Evolutionary conservation across 2,329 filamentous ascomycete genomes (phyloP).

Genomic region (Arthrobotrys entomopaga): DNA sequence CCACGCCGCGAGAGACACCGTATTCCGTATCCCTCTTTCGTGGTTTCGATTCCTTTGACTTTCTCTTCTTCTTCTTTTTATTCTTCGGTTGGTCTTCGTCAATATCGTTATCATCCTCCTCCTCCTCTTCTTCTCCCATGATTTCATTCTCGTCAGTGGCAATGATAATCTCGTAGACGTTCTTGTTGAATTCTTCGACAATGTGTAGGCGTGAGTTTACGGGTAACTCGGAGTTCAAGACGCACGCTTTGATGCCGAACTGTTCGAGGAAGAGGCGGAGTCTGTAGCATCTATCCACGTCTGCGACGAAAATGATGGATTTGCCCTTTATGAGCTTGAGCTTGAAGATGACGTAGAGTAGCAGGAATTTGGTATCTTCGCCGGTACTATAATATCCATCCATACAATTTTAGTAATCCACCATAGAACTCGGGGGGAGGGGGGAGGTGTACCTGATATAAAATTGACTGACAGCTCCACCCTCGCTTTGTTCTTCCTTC

Average conservation of each 20-base stretch:
- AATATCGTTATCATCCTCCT: constrained; percentile 57
- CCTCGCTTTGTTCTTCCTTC: constrained; percentile 76
- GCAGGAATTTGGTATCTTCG: constrained; percentile 96
- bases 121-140: constrained; percentile 71
- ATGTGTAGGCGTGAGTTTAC: constrained; percentile 93
- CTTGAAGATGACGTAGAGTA: constrained; percentile 95
- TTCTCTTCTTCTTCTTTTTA: constrained; percentile 64
- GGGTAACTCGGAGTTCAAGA: constrained; percentile 92
- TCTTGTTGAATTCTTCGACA: constrained; percentile 96
- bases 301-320: constrained; percentile 82
- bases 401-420: constrained; percentile 53
- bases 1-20: constrained; percentile 93
- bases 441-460: constrained; percentile 73
- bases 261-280: constrained; percentile 96
- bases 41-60: constrained; percentile 71
- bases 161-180: constrained; percentile 97
- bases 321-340: constrained; percentile 93
- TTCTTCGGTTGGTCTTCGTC: constrained; percentile 57
- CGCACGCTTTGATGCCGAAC: constrained; percentile 91
- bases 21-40: constrained; percentile 81
- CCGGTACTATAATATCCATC: constrained; percentile 71
- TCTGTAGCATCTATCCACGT: constrained; percentile 89
- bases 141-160: constrained; percentile 92
- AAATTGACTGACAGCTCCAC: constrained; percentile 83
- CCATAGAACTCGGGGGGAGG: constrained; percentile 59